Percentiles rank a stretch among this genome's conserved stretches.
Evolutionary conservation across 2,329 filamentous ascomycete genomes (phyloP).

Genomic region (Hypoxylon sp.): DNA sequence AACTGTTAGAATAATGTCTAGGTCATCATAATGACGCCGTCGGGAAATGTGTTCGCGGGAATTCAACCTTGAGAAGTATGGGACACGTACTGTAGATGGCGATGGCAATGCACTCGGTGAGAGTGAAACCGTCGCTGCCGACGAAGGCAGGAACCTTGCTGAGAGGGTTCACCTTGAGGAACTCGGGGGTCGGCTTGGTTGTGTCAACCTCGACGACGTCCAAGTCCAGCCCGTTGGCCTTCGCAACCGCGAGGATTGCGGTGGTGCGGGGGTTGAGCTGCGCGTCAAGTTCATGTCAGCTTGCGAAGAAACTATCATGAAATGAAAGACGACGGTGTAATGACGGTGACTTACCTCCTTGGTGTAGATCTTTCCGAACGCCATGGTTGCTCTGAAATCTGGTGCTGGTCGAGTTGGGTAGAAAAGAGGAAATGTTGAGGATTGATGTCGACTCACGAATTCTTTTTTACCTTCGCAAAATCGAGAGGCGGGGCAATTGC

Average conservation of each 20-base stretch:
- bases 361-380: slow-evolving; percentile 98
- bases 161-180: slow-evolving; percentile 86
- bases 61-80: slow-evolving; percentile 33
- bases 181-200: slow-evolving; percentile 76
- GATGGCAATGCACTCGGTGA: slow-evolving; percentile 93
- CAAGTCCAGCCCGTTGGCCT: slow-evolving; percentile 95
- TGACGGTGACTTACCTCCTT: slow-evolving; percentile 70
- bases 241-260: slow-evolving; percentile 90
- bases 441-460: slow-evolving; percentile 38
- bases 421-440: slow-evolving; percentile 32
- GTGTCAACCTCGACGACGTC: slow-evolving; percentile 82
- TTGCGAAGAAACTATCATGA: slow-evolving; percentile 36
- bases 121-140: slow-evolving; percentile 88
- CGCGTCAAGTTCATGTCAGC: slow-evolving; percentile 49
- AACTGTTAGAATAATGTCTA: slow-evolving; percentile 85
- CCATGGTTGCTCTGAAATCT: slow-evolving; percentile 59
- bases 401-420: slow-evolving; percentile 40
- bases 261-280: slow-evolving; percentile 92
- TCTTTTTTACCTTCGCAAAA: slow-evolving; percentile 42
- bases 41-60: slow-evolving; percentile 24
- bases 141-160: slow-evolving; percentile 94
- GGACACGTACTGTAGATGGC: slow-evolving; percentile 91
- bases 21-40: slow-evolving; percentile 71
- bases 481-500: slow-evolving; percentile 47
- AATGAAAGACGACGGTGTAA: slow-evolving; percentile 30